These are phyloP conservation scores for Sporothrix variecibatus DNA, from an alignment of 2,329 filamentous ascomycete species.

Conservation along the genomic window DNA sequence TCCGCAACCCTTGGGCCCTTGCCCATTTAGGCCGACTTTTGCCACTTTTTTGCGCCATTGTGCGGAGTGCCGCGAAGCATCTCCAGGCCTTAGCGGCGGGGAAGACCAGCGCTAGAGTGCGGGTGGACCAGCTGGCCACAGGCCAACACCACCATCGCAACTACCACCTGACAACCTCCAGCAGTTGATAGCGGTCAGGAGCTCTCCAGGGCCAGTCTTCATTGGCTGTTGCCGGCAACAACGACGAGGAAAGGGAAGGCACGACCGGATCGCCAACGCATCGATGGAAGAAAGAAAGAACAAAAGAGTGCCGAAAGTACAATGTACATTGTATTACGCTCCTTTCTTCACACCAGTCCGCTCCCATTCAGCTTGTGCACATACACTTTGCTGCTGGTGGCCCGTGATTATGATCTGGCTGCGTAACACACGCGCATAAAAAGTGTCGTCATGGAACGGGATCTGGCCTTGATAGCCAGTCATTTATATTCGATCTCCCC, in stretches of 20 bases:
- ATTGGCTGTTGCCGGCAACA: constrained; percentile 1
- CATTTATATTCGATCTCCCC: not conserved
- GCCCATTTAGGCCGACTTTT: not conserved
- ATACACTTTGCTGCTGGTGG: not conserved
- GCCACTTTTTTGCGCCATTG: not conserved
- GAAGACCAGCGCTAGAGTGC: constrained; percentile 4
- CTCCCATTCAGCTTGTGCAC: not conserved
- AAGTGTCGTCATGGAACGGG: constrained; percentile 3
- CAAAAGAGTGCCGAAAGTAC: not conserved
- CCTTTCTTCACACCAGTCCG: not conserved
- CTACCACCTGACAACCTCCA: constrained; percentile 3
- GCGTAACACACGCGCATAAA: not conserved
- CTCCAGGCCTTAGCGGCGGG: constrained; percentile 20
- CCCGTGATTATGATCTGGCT: not conserved
- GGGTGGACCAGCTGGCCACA: not conserved
- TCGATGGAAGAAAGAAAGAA: not conserved
- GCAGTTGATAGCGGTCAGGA: constrained; percentile 17
- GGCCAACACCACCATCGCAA: not conserved
- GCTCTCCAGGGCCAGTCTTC: not conserved
- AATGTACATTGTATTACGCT: not conserved
- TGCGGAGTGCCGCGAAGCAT: not conserved
- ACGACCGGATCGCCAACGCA: constrained; percentile 12
- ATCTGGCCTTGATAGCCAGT: not conserved
- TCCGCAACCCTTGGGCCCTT: not conserved
- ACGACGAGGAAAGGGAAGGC: not conserved